Conservation (phyloP, 495 filamentous ascomycete genomes). For the Neurospora sublineolata region DNA sequence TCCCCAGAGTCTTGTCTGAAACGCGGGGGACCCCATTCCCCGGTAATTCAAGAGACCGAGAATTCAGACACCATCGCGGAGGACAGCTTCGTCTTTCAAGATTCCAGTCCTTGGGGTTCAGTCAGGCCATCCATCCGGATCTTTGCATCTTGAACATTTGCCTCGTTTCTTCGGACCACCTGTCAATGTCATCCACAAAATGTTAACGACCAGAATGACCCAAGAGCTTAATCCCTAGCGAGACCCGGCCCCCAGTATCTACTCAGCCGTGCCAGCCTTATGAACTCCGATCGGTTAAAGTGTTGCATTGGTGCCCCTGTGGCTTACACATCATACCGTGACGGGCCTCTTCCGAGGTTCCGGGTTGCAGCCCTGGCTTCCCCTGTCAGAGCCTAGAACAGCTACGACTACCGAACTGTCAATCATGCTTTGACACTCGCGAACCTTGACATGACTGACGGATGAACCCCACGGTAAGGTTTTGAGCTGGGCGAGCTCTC, state of each 20-base stretch:
- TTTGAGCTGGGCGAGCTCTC: neutral
- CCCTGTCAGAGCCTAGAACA: neutral
- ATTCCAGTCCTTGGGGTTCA: neutral
- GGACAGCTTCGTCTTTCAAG: too few relatives aligned
- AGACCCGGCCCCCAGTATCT: neutral
- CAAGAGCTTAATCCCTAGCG: neutral
- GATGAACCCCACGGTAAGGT: neutral
- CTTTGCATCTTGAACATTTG: neutral
- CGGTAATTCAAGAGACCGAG: neutral
- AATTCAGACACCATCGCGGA: too few relatives aligned
- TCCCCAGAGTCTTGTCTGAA: neutral
- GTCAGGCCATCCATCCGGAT: neutral
- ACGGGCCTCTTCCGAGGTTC: conserved; percentile 2
- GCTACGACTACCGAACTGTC: neutral
- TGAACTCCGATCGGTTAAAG: conserved; percentile 1
- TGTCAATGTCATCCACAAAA: neutral
- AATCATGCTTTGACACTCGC: neutral
- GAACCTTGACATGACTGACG: neutral
- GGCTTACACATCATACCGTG: conserved; percentile 8
- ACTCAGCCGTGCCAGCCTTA: conserved; percentile 16
- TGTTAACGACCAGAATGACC: neutral
- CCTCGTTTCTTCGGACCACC: neutral
- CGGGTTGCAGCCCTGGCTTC: conserved; percentile 12
- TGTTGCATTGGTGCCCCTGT: conserved; percentile 8
- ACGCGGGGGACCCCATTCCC: neutral